Base-by-base conservation (phyloP, 441 rosid genomes). In the Adansonia gregorii region DNA sequence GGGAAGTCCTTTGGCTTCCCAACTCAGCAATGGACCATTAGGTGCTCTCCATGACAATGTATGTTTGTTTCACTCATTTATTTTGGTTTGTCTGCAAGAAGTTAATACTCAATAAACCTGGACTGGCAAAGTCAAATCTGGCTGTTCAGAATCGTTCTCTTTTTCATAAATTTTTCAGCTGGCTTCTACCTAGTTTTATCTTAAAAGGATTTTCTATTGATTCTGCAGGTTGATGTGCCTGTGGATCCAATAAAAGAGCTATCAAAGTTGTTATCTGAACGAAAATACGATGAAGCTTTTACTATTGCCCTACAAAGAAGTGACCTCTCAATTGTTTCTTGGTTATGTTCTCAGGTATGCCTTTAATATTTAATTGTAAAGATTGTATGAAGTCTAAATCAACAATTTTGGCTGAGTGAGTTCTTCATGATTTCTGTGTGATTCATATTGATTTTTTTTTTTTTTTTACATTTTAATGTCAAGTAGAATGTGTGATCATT, bases 211-310 rank as follows among this genome's bases (percentile, higher is more conserved):
- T 20, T 52, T 74, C 14, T 8, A 52, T 80, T 20, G 67, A 41
- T 80, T 56, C 20, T 73, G 72, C 80, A 88, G 89, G 89, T 86
- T 75, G 91, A 83, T 78, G 79, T 79, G 60, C 86, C 88, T 27
- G 10, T 84, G 73, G 93, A 91, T 84, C 91, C 93, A 56, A 85
- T 75, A 56, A 79, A 78, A 76, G 92, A 91, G 66, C 86, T 89
- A 41, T 86, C 87, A 4, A 84, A 88, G 76, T 68, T 89, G 79
- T 78, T 89, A 78, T 74, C 87, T 19, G 92, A 89, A 64, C 74
- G 61, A 67, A 91, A 91, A 77, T 91, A 86, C 31, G 93, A 88
- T 35, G 93, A 91, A 79, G 91, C 92, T 67, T 89, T 91, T 81
- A 85, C 87, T 31, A 65, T 72, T 19, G 92, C 90, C 20, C 83